Evolutionary conservation across 495 filamentous ascomycete species (phyloP).

Genomic region (Terfezia boudieri): DNA sequence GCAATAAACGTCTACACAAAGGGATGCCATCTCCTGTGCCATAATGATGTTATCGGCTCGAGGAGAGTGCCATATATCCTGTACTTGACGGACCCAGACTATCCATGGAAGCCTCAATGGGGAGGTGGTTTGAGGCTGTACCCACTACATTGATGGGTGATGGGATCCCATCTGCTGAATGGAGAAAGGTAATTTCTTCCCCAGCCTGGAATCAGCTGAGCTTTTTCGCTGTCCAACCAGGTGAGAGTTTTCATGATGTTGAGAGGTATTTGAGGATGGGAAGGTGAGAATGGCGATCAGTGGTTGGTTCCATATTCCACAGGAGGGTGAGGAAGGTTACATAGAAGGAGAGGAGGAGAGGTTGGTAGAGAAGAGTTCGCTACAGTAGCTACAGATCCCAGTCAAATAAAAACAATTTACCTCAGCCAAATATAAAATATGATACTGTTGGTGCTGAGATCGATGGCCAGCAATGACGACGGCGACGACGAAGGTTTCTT

Average conservation of each 20-base stretch:
- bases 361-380: slow-evolving; percentile 64
- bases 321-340: slow-evolving; percentile 85
- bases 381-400: slow-evolving; percentile 83
- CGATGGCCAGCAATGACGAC: slow-evolving; percentile 18
- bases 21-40: slow-evolving; percentile 83
- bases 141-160: slow-evolving; percentile 51
- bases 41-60: slow-evolving; percentile 95
- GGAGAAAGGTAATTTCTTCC: slow-evolving; percentile 51
- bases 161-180: slow-evolving; percentile 56
- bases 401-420: slow-evolving; percentile 64
- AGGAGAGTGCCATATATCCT: slow-evolving; percentile 88
- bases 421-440: slow-evolving; percentile 36
- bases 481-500: slow-evolving; percentile 34
- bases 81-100: slow-evolving; percentile 81
- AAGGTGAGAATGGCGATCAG: slow-evolving; percentile 91
- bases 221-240: slow-evolving; percentile 95
- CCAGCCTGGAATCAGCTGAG: slow-evolving; percentile 93
- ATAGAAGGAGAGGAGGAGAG: slow-evolving; percentile 67
- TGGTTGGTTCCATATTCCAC: slow-evolving; percentile 98
- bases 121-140: slow-evolving; percentile 80
- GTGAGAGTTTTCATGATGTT: slow-evolving; percentile 94
- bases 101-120: slow-evolving; percentile 80
- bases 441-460: slow-evolving; percentile 16
- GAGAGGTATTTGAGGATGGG: slow-evolving; percentile 78
- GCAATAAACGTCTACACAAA: slow-evolving; percentile 97